Percentiles rank a stretch among this genome's conserved stretches.
Conservation (phyloP, 2,329 filamentous ascomycete genomes). For the Amphichorda felina region DNA sequence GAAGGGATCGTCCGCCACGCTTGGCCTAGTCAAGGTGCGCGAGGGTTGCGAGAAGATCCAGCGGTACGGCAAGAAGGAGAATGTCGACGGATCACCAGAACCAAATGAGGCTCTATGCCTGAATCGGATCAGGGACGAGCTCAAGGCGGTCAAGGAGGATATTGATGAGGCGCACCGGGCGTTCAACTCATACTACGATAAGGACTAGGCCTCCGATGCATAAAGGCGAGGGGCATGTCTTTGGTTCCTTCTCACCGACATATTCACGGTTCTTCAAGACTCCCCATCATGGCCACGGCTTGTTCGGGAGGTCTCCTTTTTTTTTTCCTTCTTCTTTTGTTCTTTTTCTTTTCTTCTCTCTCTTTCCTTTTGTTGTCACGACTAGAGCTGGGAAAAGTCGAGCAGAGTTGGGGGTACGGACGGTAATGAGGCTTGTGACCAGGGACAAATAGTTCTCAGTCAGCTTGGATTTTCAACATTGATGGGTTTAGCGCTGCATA, state of each 20-base stretch:
- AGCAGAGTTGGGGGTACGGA: no score
- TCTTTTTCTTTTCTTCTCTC: neutral
- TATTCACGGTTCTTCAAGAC: neutral
- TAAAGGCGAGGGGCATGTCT: neutral
- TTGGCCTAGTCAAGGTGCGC: conserved; percentile 82
- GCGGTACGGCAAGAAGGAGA: conserved; percentile 75
- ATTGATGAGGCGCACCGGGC: conserved; percentile 5
- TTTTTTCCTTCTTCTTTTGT: neutral
- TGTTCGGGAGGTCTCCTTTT: neutral
- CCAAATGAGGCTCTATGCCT: conserved; percentile 58
- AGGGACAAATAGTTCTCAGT: no score
- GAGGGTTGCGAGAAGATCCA: conserved; percentile 96
- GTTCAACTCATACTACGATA: neutral
- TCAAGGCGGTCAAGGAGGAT: conserved; percentile 57
- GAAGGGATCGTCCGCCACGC: conserved; percentile 91
- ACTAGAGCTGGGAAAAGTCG: no score
- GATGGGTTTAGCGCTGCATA: neutral
- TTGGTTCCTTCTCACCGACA: neutral
- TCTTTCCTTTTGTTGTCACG: neutral
- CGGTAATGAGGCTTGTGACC: no score
- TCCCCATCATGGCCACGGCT: no score
- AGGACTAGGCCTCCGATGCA: neutral
- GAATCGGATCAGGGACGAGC: conserved; percentile 54
- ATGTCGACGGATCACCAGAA: conserved; percentile 60
- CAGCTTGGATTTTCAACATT: neutral